Evolutionary conservation across 495 filamentous ascomycete species (phyloP).

Genomic region (Viridothelium virens): DNA sequence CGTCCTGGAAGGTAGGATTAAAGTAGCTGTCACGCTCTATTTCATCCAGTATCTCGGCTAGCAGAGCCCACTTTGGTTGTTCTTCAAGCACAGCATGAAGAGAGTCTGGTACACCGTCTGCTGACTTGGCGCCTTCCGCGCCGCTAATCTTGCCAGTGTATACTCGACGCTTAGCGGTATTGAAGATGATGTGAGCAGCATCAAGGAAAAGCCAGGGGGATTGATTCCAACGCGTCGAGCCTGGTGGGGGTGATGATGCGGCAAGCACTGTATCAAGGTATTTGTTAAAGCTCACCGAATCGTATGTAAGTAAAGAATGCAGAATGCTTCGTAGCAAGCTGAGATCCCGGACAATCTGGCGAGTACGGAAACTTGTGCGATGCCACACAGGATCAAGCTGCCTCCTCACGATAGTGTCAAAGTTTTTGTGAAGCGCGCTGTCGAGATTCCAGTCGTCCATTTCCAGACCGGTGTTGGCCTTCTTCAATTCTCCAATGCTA

Average conservation of each 20-base stretch:
- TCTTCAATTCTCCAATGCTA: constrained; percentile 85
- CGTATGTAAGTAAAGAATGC: constrained; percentile 73
- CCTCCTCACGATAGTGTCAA: constrained; percentile 78
- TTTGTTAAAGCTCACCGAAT: constrained; percentile 84
- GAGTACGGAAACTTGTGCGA: constrained; percentile 87
- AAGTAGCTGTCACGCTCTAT: constrained; percentile 89
- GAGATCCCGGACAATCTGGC: constrained; percentile 85
- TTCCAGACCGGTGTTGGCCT: constrained; percentile 78
- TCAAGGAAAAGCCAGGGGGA: constrained; percentile 96
- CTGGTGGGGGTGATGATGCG: constrained; percentile 79
- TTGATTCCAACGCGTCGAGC: constrained; percentile 77
- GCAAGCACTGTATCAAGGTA: constrained; percentile 92
- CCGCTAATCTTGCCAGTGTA: constrained; percentile 60
- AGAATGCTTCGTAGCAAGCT: constrained; percentile 80
- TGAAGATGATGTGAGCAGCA: constrained; percentile 88
- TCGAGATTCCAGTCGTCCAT: constrained; percentile 98
- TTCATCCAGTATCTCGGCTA: constrained; percentile 82
- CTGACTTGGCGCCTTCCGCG: constrained; percentile 28
- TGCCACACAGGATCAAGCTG: constrained; percentile 98
- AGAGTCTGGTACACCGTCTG: constrained; percentile 48
- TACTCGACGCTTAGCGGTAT: constrained; percentile 81
- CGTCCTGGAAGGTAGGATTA: constrained; percentile 64
- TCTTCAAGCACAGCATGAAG: constrained; percentile 89
- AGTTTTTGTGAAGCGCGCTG: constrained; percentile 85
- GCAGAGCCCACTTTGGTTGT: constrained; percentile 83